These are phyloP conservation scores for Eimeria necatrix DNA, from an alignment of 169 alveolate genomes.

Conservation along the genomic window DNA sequence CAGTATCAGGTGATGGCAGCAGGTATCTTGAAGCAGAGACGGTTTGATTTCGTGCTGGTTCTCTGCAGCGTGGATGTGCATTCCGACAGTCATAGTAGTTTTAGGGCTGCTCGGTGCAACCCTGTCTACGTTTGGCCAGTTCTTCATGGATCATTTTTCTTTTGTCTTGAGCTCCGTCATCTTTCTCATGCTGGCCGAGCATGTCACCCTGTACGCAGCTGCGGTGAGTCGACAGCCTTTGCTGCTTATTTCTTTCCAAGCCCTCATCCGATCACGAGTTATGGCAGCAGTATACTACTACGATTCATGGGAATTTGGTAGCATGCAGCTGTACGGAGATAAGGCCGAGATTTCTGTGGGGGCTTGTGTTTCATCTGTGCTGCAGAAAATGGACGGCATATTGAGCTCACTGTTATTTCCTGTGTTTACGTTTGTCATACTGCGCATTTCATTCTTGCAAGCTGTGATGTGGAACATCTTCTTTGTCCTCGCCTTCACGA, in stretches of 20 bases:
- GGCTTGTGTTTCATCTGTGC: not conserved
- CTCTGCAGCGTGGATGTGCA: conserved; percentile 66
- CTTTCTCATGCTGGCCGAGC: conserved; percentile 56
- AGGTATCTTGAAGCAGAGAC: too few relatives aligned
- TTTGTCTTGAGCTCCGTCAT: conserved; percentile 51
- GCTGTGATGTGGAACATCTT: conserved; percentile 72
- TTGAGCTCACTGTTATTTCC: conserved; percentile 66
- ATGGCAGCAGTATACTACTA: not conserved
- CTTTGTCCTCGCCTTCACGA: not conserved
- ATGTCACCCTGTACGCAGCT: conserved; percentile 62
- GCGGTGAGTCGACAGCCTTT: not conserved
- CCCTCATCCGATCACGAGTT: too few relatives aligned
- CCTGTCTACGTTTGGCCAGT: conserved; percentile 67
- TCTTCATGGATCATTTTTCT: conserved; percentile 70
- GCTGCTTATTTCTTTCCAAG: not conserved
- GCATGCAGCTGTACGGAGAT: too few relatives aligned
- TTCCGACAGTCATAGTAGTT: conserved; percentile 71
- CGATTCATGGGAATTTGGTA: not conserved
- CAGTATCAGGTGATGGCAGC: too few relatives aligned
- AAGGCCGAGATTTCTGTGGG: not conserved
- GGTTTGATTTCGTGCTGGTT: not conserved
- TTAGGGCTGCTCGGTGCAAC: conserved; percentile 48
- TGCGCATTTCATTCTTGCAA: conserved; percentile 75
- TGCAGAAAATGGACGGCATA: conserved; percentile 75
- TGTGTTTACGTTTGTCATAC: conserved; percentile 77